Evolutionary conservation across 371 early-diverging fungal species (phyloP).

Genomic region (Mortierella sp.): DNA sequence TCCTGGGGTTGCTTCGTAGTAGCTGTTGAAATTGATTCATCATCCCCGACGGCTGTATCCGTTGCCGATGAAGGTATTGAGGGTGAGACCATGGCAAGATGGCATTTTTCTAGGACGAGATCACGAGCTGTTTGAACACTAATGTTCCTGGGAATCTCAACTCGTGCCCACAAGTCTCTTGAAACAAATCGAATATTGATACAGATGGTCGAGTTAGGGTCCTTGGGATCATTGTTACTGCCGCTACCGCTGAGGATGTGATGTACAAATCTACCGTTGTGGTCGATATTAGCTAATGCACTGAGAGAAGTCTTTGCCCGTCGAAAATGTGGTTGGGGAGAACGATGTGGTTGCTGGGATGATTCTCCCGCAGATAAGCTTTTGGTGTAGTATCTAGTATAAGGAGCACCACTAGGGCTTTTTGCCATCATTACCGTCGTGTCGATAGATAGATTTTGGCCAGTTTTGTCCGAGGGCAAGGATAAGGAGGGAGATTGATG

Average conservation of each 20-base stretch:
- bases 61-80: conserved; percentile 27
- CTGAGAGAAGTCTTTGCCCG: conserved; percentile 33
- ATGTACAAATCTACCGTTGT: conserved; percentile 16
- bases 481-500: conserved; percentile 4
- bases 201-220: conserved; percentile 21
- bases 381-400: conserved; percentile 26
- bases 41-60: conserved; percentile 15
- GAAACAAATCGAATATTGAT: conserved; percentile 43
- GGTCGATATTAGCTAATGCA: conserved; percentile 38
- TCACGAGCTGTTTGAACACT: conserved; percentile 42
- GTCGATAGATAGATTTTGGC: conserved; percentile 5
- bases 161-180: conserved; percentile 40
- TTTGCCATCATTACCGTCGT: conserved; percentile 8
- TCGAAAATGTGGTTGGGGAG: conserved; percentile 21
- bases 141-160: conserved; percentile 42
- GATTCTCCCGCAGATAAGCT: conserved; percentile 25
- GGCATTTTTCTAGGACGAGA: conserved; percentile 36
- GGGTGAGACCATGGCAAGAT: conserved; percentile 23
- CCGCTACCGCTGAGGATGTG: conserved; percentile 4
- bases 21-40: not conserved
- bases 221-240: conserved; percentile 12
- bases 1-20: not conserved
- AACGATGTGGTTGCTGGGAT: not conserved
- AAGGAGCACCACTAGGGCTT: conserved; percentile 5
- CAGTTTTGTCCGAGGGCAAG: not conserved